A percentile compares a stretch with the other conserved stretches of the same genome.
Conservation (phyloP, 2,329 filamentous ascomycete genomes). For the Clarireedia homoeocarpa region DNA sequence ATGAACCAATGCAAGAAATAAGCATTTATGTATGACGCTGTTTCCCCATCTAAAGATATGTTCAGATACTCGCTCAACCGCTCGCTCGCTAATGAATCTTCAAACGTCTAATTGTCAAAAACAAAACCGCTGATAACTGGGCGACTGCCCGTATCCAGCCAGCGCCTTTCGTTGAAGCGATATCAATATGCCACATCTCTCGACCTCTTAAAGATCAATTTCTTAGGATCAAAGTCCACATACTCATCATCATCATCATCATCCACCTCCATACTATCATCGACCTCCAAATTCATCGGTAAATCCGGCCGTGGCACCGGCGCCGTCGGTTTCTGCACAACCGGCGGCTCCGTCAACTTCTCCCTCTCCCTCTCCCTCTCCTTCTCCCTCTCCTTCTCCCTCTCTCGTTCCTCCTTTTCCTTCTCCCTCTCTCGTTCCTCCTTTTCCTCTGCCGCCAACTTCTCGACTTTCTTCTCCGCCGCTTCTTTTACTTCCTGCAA, state of each 20-base stretch:
- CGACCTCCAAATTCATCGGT: slow-evolving; percentile 12
- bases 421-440: slow-evolving; percentile 33
- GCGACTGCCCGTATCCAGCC: no score
- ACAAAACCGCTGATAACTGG: no score
- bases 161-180: no score
- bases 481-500: slow-evolving; percentile 46
- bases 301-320: neutral
- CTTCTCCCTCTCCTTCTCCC: slow-evolving; percentile 16
- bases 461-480: slow-evolving; percentile 23
- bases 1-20: neutral
- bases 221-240: slow-evolving; percentile 11
- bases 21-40: neutral
- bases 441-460: slow-evolving; percentile 16
- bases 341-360: neutral
- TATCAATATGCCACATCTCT: slow-evolving; percentile 16
- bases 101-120: neutral
- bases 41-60: neutral
- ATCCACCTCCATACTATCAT: slow-evolving; percentile 22
- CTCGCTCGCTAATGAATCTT: neutral
- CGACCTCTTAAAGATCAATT: slow-evolving; percentile 24
- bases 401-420: slow-evolving; percentile 19
- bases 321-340: neutral
- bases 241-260: slow-evolving; percentile 20
- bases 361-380: neutral
- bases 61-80: neutral